Evolutionary conservation across 768 basidiomycete genomes (phyloP), one percentile per base, ranked within the genome.

Genomic region (Pleurotus tuber-regium): DNA sequence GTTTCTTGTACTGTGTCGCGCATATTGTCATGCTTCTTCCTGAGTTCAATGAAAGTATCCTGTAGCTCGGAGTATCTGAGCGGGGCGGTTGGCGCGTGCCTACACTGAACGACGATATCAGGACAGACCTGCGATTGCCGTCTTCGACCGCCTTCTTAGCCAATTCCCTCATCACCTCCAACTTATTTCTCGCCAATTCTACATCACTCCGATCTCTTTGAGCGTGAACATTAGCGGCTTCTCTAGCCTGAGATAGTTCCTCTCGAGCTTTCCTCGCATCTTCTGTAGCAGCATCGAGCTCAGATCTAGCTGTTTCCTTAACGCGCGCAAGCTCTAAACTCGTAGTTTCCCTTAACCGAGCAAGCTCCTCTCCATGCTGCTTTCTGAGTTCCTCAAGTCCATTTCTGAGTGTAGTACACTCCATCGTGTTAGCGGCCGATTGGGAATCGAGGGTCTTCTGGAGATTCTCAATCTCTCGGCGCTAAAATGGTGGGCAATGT

Each of bases 41-140:
- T 53, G 12, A 57, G 28, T 6, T 39, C 28, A n/a, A 50, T 28
- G 42, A 57, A 57, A 11, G 29, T 29, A 10, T 33, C 23, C 9
- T 43, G 23, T 12, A 57, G 42, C 8, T 53, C 42, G 11, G 39
- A 31, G 47, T 50, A 57, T 38, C 55, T 57, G 19, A 16, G 52
- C 12, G 28, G 21, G 29, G 44, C 11, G 38, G 29, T 39, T 19
- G 18, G 31, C 14, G 9, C 16, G 28, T 38, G n/a, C 35, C 18
- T 26, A 4, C 12, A 4, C 12, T 3, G n/a, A 35, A 19, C 23
- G 21, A 16, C 2, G 21, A 6, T 25, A 26, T 23, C 18, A 12
- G n/a, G 18, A 41, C 47, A 9, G 40, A 57, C 55, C 43, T 36
- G 16, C 29, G 28, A 25, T 38, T 43, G 21, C 55, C 44, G 24